Base-by-base conservation (phyloP, 345 rosid species). In the Heritiera littoralis region DNA sequence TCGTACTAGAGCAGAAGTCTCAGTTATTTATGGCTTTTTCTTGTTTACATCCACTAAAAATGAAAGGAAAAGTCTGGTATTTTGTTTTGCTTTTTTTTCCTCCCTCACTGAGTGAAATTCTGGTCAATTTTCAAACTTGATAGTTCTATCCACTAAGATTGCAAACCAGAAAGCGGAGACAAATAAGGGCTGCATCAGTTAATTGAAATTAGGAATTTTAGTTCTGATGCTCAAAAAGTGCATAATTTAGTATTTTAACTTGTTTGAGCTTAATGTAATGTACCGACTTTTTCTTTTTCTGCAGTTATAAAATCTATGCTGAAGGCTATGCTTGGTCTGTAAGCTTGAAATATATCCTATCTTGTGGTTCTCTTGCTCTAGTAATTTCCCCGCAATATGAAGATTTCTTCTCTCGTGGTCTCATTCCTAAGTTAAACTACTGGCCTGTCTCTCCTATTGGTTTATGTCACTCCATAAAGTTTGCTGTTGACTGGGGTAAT, bases 281-380 rank as follows among this genome's bases (percentile, higher is more conserved):
- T 20, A 17, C 68, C 38, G 75, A 76, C n/a, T 78, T 72, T 65
- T 9, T 76, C 58, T 75, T 63, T 76, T 52, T 73, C 28, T 81
- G 80, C 81, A 92, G 98, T 86, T 95, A 93, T 84, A 93, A 92
- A 83, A 93, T 95, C 72, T 95, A 95, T 72, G 98, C 99, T 13
- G 99, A 95, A 87, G 99, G 99, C 77, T 93, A 79, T 78, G 97
- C 98, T 38, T 93, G 99, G 99, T 93, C 99, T 23, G 99, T 95
- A 79, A 93, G 97, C 85, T 86, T 95, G 80, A 95, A 95, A 85
- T 95, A 95, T 77, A 93, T 95, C 75, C 28, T 95, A 68, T 87
- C 99, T 2, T 95, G 99, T 73, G 94, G 95, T 80, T 92, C 98
- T 28, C 85, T 91, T 77, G 77, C 97, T 38, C 88, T 95, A 32